phyloP scores from a whole-genome alignment of 106 monocot species.

The Dendrobium chrysotoxum region DNA sequence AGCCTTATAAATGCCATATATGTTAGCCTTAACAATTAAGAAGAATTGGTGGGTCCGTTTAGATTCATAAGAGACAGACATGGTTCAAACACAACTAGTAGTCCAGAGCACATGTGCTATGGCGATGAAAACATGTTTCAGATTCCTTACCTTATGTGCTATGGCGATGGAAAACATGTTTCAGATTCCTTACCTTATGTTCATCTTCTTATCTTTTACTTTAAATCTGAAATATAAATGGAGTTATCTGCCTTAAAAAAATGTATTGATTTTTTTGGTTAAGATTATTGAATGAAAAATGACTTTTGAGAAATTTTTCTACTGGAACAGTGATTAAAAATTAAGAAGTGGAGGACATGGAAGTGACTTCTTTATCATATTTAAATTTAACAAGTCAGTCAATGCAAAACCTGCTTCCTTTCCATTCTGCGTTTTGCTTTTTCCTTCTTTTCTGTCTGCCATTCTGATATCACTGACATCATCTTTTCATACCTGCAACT shows the following conservation, averaged over 20 bases:
- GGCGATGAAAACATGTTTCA: no score
- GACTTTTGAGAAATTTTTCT: not conserved
- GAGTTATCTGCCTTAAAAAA: not conserved
- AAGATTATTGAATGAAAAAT: not conserved
- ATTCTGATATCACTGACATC: constrained; percentile 23
- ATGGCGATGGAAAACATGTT: not conserved
- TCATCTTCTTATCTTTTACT: not conserved
- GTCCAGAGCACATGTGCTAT: no score
- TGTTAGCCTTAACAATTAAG: no score
- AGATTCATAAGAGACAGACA: no score
- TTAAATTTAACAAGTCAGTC: not conserved
- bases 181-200: not conserved
- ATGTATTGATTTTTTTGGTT: not conserved
- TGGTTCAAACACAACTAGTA: no score
- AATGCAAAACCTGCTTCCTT: constrained; percentile 15
- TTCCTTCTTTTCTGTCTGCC: constrained; percentile 23
- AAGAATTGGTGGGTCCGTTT: no score
- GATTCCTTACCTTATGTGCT: no score
- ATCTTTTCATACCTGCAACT: constrained; percentile 13
- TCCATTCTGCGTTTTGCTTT: constrained; percentile 15
- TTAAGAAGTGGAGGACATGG: not conserved
- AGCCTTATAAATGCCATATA: no score
- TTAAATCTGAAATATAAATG: not conserved
- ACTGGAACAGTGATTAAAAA: not conserved
- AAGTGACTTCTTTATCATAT: not conserved